phyloP scores from a whole-genome alignment of 2,329 filamentous ascomycete species.

The Calycina marina region DNA sequence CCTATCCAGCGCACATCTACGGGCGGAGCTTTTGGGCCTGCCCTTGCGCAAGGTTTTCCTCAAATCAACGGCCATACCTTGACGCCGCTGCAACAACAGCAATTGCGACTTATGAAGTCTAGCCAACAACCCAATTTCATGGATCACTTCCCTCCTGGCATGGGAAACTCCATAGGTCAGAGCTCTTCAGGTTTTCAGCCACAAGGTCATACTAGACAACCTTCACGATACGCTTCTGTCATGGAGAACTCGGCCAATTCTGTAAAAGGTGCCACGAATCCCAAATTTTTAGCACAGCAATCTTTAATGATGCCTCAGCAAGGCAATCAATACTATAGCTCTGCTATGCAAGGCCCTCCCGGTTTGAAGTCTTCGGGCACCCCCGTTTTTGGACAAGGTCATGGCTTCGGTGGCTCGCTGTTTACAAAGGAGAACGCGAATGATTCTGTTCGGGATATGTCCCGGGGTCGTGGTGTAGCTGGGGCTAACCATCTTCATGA shows the following conservation, averaged over 20 bases:
- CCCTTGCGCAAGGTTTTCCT: conserved; percentile 32
- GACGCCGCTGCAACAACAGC: conserved; percentile 67
- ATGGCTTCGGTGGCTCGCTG: conserved; percentile 59
- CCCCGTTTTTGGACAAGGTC: conserved; percentile 79
- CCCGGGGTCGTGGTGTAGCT: conserved; percentile 51
- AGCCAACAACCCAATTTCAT: conserved; percentile 30
- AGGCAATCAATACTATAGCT: conserved; percentile 62
- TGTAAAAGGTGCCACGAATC: conserved; percentile 65
- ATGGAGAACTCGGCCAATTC: conserved; percentile 51
- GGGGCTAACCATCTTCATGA: conserved; percentile 62
- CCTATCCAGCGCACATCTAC: conserved; percentile 54
- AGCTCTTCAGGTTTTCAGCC: conserved; percentile 37
- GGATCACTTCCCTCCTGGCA: conserved; percentile 45
- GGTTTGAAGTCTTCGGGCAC: conserved; percentile 91
- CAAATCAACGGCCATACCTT: conserved; percentile 57
- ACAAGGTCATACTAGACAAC: conserved; percentile 64
- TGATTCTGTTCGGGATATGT: conserved; percentile 69
- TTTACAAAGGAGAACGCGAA: conserved; percentile 62
- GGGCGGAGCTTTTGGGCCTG: conserved; percentile 37
- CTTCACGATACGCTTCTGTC: conserved; percentile 76
- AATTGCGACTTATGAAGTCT: conserved; percentile 43
- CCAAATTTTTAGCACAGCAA: conserved; percentile 71
- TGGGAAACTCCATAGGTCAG: conserved; percentile 31
- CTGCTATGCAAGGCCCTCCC: conserved; percentile 80
- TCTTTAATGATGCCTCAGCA: conserved; percentile 63